Base-by-base conservation (phyloP, 1,284 basidiomycete species). In the Trametes pubescens region DNA sequence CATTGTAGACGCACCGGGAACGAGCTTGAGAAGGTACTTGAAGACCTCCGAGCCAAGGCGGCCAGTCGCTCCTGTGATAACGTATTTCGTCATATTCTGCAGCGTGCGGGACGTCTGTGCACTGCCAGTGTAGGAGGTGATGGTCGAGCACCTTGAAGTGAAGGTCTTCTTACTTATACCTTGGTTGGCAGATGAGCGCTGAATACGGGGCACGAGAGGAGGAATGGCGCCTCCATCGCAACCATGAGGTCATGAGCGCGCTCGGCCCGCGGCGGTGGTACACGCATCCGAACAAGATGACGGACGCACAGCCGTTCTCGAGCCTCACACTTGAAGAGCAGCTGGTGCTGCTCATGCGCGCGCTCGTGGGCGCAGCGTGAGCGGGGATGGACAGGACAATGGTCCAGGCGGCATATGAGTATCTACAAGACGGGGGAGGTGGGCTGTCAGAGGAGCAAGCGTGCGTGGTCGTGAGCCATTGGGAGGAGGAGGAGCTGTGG, bases 401-500 rank as follows among this genome's bases (percentile, higher is more conserved):
- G 85, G 86, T 96, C 52, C 77, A 76, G 14, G 84, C 83, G 48
- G 91, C 89, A 48, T 80, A 85, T 65, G 70, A 69, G 47, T 92
- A 94, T 71, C 74, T 98, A 32, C 78, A 85, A 35, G 76, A 80
- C 37, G 78, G 82, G 13, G 80, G 84, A n/a, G 86, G 84, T 49
- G 75, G 73, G 1, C 59, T 86, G 22, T 79, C 81, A 16, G 69
- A 76, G 26, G 79, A 85, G 35, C 93, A 96, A 77, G 91, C 89
- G 0, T 90, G 94, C 16, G 81, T 97, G 1, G 89, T 94, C 2
- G 87, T 98, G 47, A 93, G 89, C 40, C 95, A 97, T 78, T 95
- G 93, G 86, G 91, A 93, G 69, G 91, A 92, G 47, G 95, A 98
- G 77, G 88, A 95, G 22, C 91, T 91, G 2, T 93, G 91, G 91